Evolutionary conservation across 805 yeast species (phyloP), one percentile per base, ranked within the genome.

Genomic region (Jamesozyma spencerorum): DNA sequence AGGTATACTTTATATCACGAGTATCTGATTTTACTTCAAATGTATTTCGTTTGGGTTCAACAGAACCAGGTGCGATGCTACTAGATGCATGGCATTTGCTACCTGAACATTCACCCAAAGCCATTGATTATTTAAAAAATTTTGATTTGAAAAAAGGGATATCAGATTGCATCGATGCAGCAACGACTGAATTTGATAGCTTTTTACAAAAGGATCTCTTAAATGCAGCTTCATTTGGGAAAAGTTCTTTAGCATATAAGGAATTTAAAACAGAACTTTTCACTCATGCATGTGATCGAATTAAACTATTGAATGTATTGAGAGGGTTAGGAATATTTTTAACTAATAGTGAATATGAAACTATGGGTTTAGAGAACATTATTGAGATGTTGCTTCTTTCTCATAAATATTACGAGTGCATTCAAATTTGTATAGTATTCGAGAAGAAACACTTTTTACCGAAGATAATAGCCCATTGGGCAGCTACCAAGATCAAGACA

Each of bases 211-310:
- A 86, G 57, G 75, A 74, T 38, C 63, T 90, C 8, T 61, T 92
- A 30, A 71, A 77, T 39, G 95, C 96, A 1, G 95, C 88, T 0
- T 68, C 84, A 0, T 85, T 88, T 62, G 98, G 97, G 1, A 92
- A 90, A 31, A 50, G 57, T 50, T 70, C 84, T 0, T 68, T 74
- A 11, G 54, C 72, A 31, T 55, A 71, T 34, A 75, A 72, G 7
- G 54, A 68, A 3, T 75, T 70, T 50, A 79, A 79, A 53, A 68
- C 87, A 3, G 74, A 74, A 42, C 63, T 68, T 35, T 85, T 81
- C 50, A 74, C 85, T 2, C 67, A 68, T n/a, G 73, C 77, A 2
- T 69, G 88, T 45, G 71, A 79, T 49, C 65, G 64, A 28, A 51
- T 86, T 18, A 71, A 85, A 47, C 75, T 86, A 1, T 64, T 87